Conservation (phyloP, 1,139 yeast genomes). For the Protomyces pachydermus region DNA sequence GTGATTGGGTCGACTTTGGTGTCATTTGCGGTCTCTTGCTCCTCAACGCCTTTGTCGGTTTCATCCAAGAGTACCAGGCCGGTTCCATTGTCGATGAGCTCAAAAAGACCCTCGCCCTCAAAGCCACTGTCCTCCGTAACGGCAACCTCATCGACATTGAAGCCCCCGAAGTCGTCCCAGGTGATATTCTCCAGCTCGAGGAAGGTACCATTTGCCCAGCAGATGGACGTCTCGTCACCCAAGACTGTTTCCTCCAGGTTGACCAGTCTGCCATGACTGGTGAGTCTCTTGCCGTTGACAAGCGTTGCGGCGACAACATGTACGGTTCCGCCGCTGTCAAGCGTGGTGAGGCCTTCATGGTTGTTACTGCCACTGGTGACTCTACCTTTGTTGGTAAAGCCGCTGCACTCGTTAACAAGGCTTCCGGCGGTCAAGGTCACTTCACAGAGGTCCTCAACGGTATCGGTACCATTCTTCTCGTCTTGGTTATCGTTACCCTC, state of each 20-base stretch:
- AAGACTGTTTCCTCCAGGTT: constrained; percentile 82
- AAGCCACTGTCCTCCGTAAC: constrained; percentile 63
- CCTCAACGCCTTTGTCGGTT: constrained; percentile 92
- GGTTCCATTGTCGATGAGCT: constrained; percentile 48
- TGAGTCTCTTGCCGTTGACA: constrained; percentile 95
- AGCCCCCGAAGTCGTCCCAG: constrained; percentile 71
- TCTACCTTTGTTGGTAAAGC: constrained; percentile 91
- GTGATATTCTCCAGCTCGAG: constrained; percentile 71
- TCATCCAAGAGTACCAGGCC: constrained; percentile 83
- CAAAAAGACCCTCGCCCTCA: constrained; percentile 44
- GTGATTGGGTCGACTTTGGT: constrained; percentile 99
- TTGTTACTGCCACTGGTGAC: constrained; percentile 95
- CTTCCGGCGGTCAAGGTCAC: constrained; percentile 90
- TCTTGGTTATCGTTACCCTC: constrained; percentile 81
- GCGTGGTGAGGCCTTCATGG: constrained; percentile 95
- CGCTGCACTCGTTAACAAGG: constrained; percentile 94
- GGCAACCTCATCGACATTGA: constrained; percentile 58
- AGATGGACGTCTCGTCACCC: constrained; percentile 89
- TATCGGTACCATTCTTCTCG: constrained; percentile 89
- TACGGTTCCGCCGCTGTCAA: constrained; percentile 94
- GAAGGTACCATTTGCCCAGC: constrained; percentile 81
- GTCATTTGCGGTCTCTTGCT: constrained; percentile 84
- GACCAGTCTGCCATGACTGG: constrained; percentile 99
- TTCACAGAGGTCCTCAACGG: constrained; percentile 97
- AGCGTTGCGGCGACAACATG: constrained; percentile 78